Percentiles rank a stretch among this genome's conserved stretches.
These are phyloP conservation scores for Globisporangium yorkense DNA, from an alignment of 352 stramenopile species.

Conservation along the genomic window DNA sequence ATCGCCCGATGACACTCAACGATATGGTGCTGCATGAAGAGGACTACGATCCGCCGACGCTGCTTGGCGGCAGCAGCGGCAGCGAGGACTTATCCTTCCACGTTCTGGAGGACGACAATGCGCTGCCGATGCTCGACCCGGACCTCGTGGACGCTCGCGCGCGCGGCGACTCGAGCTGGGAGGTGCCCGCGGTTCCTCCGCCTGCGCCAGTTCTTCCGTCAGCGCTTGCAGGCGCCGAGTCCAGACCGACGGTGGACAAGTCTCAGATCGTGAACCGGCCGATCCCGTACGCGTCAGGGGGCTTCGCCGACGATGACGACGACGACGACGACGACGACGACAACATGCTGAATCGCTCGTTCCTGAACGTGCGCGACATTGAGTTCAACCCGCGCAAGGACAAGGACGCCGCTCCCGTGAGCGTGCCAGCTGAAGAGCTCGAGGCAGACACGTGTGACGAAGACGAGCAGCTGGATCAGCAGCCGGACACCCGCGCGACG, in stretches of 20 bases:
- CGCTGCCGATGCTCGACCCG: constrained; percentile 29
- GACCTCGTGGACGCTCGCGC: constrained; percentile 21
- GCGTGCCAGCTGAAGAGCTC: constrained; percentile 5
- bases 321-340: constrained; percentile 47
- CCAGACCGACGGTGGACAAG: constrained; percentile 4
- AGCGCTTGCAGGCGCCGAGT: background rate
- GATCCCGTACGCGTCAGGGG: constrained; percentile 5
- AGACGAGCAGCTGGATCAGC: constrained; percentile 11
- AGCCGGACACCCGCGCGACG: constrained; percentile 1
- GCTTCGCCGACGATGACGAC: constrained; percentile 10
- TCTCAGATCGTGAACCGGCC: constrained; percentile 15
- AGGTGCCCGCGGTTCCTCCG: constrained; percentile 9
- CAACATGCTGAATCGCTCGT: constrained; percentile 38
- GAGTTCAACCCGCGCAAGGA: constrained; percentile 24
- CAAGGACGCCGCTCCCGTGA: constrained; percentile 13
- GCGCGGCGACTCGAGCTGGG: constrained; percentile 36
- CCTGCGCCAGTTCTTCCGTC: background rate
- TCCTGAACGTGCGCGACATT: constrained; percentile 48
- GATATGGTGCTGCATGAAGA: constrained; percentile 8
- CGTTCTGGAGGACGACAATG: constrained; percentile 2
- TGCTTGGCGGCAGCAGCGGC: constrained; percentile 8
- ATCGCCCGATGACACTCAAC: constrained; percentile 9
- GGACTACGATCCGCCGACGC: constrained; percentile 3
- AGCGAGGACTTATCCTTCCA: background rate
- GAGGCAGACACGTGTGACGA: constrained; percentile 1